These are phyloP conservation scores for Yamadazyma atmosphaerica DNA, from an alignment of 1,139 yeast species.

Conservation along the genomic window DNA sequence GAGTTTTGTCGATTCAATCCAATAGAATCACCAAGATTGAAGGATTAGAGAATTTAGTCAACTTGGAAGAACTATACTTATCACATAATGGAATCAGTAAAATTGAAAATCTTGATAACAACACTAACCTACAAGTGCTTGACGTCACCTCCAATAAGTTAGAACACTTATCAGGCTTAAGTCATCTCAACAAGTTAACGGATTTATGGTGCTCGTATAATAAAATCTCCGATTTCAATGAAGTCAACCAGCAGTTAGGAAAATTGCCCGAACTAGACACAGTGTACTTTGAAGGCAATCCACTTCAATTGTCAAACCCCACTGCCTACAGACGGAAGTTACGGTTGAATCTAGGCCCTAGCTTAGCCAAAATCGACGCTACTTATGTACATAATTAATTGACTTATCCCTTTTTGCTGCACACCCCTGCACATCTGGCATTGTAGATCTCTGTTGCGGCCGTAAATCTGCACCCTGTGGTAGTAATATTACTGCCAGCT, in stretches of 20 bases:
- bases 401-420: no score
- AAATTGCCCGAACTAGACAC: slow-evolving; percentile 70
- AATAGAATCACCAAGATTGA: slow-evolving; percentile 79
- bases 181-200: slow-evolving; percentile 67
- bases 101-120: slow-evolving; percentile 77
- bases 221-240: slow-evolving; percentile 63
- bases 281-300: slow-evolving; percentile 95
- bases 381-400: slow-evolving; percentile 50
- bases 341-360: slow-evolving; percentile 67
- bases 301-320: slow-evolving; percentile 69
- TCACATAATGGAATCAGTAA: slow-evolving; percentile 80
- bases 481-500: no score
- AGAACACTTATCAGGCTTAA: slow-evolving; percentile 58
- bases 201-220: slow-evolving; percentile 95
- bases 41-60: slow-evolving; percentile 70
- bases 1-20: slow-evolving; percentile 84
- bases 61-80: slow-evolving; percentile 82
- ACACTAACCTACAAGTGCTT: slow-evolving; percentile 64
- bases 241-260: slow-evolving; percentile 66
- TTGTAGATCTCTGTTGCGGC: neutral
- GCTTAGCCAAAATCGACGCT: slow-evolving; percentile 88
- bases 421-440: no score
- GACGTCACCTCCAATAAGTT: slow-evolving; percentile 82
- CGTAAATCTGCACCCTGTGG: no score
- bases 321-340: slow-evolving; percentile 86